Base-by-base conservation (phyloP, 352 stramenopile genomes). In the Globisporangium megalacanthum region DNA sequence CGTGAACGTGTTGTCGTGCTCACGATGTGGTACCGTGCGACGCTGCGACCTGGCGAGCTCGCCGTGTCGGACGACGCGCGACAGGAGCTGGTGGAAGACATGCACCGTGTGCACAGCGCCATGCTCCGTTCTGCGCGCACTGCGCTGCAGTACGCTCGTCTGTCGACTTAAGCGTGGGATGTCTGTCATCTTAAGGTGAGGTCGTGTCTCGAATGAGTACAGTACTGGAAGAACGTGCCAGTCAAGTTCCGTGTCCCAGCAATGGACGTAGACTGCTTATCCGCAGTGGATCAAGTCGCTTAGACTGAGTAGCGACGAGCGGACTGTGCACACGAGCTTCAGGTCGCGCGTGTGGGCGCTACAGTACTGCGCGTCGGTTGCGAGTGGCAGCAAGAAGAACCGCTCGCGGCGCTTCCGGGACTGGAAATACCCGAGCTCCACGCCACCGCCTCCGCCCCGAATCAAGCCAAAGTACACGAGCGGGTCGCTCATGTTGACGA, bases 11-110 rank as follows among this genome's bases (percentile, higher is more conserved):
- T 57, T 6, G 49, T 81, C 14, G 72, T 81, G 29, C 55, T 81
- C 17, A 75, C 63, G 10, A 53, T 61, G 19, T 81, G 72, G 72
- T 65, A 62, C 13, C 60, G 72, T 19, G 68, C 55, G 33, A 67
- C 49, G 29, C 58, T 79, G 19, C 68, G 55, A n/a, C 39, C 6
- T 4, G 44, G 49, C 56, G 56, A 57, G 31, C 52, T 51, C 14
- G 49, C 11, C 17, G 35, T 57, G 20, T 29, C 49, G 20, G 39
- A 44, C 17, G 39, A 20, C 13, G 19, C 42, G 42, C 14, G 52
- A 19, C 19, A 35, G 25, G 49, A 46, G 31, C n/a, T 54, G 35
- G 31, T 45, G 11, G 42, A 58, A n/a, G 42, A 45, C n/a, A 39
- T 20, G 29, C 35, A 54, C 25, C 47, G 48, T 46, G 29, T 45